Evolutionary conservation across 441 rosid genomes (phyloP), one percentile per base, ranked within the genome.

Genomic region (Kokia cookei): DNA sequence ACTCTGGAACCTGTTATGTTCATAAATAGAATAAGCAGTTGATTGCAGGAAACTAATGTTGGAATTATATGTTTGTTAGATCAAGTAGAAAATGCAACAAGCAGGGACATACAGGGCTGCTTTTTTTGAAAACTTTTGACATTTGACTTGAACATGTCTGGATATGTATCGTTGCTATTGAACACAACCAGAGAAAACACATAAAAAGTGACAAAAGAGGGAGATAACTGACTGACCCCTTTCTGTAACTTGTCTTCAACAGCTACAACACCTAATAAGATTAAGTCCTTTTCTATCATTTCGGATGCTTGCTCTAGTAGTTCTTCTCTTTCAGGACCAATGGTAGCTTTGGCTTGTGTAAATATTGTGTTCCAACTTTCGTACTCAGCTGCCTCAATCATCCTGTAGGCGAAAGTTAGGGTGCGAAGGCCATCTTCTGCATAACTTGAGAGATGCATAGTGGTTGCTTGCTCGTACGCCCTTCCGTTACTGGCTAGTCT

Each of bases 381-480:
- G 55, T 92, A 90, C 74, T 87, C 93, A 1, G 73, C 54, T 79
- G 57, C 82, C 50, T 87, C 86, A 11, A 92, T 67, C 53, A 29
- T 79, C 65, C 84, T 76, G 63, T 89, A 92, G 48, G 93, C 88
- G 48, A 92, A 82, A n/a, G 96, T 96, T 77, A 92, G 80, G 4
- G 97, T 90, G n/a, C 97, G 96, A n/a, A 90, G 73, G 54, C 97
- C 97, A 10, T 84, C 91, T 77, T 92, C 93, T 72, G 87, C 91
- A 15, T 89, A 90, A 61, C 73, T 82, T 58, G 82, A 81, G 66
- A 90, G 83, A 78, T 90, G 93, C 37, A 68, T 53, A 64, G 89
- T 75, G 54, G 93, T 87, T 17, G 83, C 79, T 68, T 82, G 84
- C 43, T 85, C 77, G 65, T 79, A 82, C 14, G 71, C 58, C 73